phyloP scores from a whole-genome alignment of 2,329 filamentous ascomycete genomes.

The Seiridium cupressi region DNA sequence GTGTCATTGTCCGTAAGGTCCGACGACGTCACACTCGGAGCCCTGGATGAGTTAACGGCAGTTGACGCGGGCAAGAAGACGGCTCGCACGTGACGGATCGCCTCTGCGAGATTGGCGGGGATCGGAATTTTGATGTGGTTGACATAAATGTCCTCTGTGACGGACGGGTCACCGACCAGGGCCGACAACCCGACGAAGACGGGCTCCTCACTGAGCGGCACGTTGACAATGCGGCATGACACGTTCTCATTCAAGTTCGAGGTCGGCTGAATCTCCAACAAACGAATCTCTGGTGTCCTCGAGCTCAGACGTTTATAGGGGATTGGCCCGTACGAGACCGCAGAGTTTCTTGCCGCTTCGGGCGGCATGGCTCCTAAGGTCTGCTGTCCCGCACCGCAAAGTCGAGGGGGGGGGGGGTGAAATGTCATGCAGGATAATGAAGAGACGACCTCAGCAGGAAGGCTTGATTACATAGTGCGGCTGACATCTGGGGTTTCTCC shows the following conservation, averaged over 20 bases:
- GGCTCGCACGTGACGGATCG: conserved; percentile 29
- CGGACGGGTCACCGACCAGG: conserved; percentile 12
- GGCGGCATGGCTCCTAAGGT: neutral
- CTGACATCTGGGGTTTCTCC: too few species aligned
- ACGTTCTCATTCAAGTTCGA: conserved; percentile 22
- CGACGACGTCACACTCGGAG: neutral
- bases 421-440: too few species aligned
- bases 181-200: conserved; percentile 14
- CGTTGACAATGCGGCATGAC: conserved; percentile 30
- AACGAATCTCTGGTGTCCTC: conserved; percentile 6
- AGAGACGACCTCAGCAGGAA: too few species aligned
- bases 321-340: neutral
- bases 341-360: neutral
- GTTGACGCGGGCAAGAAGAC: conserved; percentile 23
- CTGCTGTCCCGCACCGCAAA: too few species aligned
- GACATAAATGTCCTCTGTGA: conserved; percentile 27
- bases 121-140: conserved; percentile 24
- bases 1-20: too few species aligned
- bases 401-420: too few species aligned
- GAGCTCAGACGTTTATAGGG: conserved; percentile 4
- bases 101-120: conserved; percentile 25
- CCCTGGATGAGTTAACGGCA: neutral
- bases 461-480: too few species aligned
- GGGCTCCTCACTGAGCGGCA: conserved; percentile 17
- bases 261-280: conserved; percentile 7